Evolutionary conservation across 2,329 filamentous ascomycete genomes (phyloP), one percentile per base, ranked within the genome.

Genomic region (Talaromyces rugulosus): DNA sequence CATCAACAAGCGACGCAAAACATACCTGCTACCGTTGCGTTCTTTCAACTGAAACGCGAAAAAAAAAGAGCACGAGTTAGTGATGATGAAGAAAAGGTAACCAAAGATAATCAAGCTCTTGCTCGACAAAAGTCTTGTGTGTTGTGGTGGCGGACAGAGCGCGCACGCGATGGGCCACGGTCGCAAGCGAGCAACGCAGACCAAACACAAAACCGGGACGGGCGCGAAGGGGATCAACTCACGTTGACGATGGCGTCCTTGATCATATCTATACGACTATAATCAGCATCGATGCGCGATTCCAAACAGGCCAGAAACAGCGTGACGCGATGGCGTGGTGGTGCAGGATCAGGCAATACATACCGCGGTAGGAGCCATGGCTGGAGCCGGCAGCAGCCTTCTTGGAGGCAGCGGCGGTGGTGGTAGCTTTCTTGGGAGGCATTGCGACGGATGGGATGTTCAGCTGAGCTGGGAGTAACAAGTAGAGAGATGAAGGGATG

Each of bases 171-270:
- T 51, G 36, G 40, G 36, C 47, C 69, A 70, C 65, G 67, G 67
- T 76, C 61, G 61, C 61, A 62, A 42, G 23, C 28, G 33, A 34
- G 28, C 23, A 5, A 47, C 52, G 50, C 42, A 33, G 47, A n/a
- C 57, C 40, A 34, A 47, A 56, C 56, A 62, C 56, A 18, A 12
- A 16, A 57, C 50, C n/a, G 50, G 23, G 18, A 59, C 60, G 23
- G 80, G 80, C 82, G 81, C 82, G 69, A 73, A 68, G 65, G 73
- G 73, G 75, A 78, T 83, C 72, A 74, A 89, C 87, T 87, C 78
- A 89, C 87, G 78, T 83, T 85, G 72, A 88, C 77, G 74, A 89
- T 87, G 69, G 87, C 87, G 77, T 89, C 86, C 79, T 88, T 88
- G 77, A 89, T 87, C 87, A 89, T 89, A 78, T 88, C 87, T 88